Conservation (phyloP, 2,329 filamentous ascomycete genomes). For the Exophiala phaeomuriformis region DNA sequence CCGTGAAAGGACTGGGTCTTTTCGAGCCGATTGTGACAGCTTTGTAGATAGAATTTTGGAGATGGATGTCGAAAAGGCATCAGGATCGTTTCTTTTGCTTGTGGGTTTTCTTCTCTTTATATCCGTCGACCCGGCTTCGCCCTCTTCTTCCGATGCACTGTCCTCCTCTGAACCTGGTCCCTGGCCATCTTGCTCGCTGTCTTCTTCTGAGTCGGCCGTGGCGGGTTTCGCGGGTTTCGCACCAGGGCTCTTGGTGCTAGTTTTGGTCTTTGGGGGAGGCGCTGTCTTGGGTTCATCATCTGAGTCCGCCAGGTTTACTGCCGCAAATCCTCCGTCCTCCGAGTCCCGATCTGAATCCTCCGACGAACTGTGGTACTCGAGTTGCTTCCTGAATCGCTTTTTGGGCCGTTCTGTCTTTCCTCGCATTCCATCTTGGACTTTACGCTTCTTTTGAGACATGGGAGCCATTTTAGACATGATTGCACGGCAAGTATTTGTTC, state of each 20-base stretch:
- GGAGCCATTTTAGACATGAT: conserved; percentile 33
- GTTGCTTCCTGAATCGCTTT: conserved; percentile 57
- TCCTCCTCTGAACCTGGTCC: conserved; percentile 9
- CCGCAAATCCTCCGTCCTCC: conserved; percentile 38
- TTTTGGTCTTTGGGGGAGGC: conserved; percentile 27
- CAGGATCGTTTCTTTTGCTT: conserved; percentile 80
- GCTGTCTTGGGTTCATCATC: conserved; percentile 32
- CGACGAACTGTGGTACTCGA: conserved; percentile 57
- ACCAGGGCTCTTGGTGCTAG: conserved; percentile 8
- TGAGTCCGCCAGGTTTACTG: conserved; percentile 45
- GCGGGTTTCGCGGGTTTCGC: conserved; percentile 19
- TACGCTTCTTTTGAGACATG: conserved; percentile 46
- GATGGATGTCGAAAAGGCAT: conserved; percentile 85
- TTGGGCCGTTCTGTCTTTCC: conserved; percentile 46
- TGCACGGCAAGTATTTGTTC: background rate
- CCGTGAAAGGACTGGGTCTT: conserved; percentile 85
- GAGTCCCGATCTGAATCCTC: conserved; percentile 45
- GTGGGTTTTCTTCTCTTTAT: conserved; percentile 33
- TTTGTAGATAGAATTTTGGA: conserved; percentile 89
- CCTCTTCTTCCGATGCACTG: conserved; percentile 32
- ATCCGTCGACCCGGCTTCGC: conserved; percentile 33
- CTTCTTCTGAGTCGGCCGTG: conserved; percentile 27
- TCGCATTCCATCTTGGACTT: conserved; percentile 53
- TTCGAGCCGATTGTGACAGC: conserved; percentile 69
- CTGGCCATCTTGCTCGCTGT: background rate